Percentiles rank a stretch among this genome's conserved stretches.
Conservation (phyloP, 2,329 filamentous ascomycete genomes). For the Botrytis galanthina region DNA sequence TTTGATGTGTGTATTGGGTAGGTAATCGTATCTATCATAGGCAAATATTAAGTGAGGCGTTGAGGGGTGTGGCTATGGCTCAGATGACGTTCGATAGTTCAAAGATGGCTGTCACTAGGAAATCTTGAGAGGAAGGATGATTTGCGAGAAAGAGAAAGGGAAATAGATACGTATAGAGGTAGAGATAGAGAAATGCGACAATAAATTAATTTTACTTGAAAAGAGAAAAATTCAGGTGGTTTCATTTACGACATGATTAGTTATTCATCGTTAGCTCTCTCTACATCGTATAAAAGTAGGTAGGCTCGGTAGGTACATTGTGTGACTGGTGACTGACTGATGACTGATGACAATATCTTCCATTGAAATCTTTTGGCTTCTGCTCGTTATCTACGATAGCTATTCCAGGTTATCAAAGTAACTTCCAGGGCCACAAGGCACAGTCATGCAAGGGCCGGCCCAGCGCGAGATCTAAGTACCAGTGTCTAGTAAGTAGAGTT, state of each 20-base stretch:
- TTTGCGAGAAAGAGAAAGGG: neutral
- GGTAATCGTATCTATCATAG: neutral
- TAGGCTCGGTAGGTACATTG: neutral
- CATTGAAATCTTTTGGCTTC: conserved; percentile 3
- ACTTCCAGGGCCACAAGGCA: neutral
- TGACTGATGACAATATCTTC: neutral
- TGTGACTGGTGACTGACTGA: neutral
- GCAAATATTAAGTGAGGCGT: conserved; percentile 10
- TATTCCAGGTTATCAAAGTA: neutral
- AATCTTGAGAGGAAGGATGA: neutral
- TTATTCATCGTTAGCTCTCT: neutral
- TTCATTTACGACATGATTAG: neutral
- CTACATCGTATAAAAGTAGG: neutral
- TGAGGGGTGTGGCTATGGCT: neutral
- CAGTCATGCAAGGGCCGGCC: neutral
- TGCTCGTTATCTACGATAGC: neutral
- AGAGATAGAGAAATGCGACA: neutral
- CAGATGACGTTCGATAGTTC: conserved; percentile 18
- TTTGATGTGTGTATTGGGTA: neutral
- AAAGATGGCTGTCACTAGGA: neutral
- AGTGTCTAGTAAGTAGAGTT: neutral
- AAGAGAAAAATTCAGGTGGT: too few species aligned
- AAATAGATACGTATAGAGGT: too few species aligned
- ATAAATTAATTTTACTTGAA: neutral
- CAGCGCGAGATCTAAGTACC: neutral